These are phyloP conservation scores for Neospermospora avenae DNA, from an alignment of 2,329 filamentous ascomycete species.

Conservation along the genomic window DNA sequence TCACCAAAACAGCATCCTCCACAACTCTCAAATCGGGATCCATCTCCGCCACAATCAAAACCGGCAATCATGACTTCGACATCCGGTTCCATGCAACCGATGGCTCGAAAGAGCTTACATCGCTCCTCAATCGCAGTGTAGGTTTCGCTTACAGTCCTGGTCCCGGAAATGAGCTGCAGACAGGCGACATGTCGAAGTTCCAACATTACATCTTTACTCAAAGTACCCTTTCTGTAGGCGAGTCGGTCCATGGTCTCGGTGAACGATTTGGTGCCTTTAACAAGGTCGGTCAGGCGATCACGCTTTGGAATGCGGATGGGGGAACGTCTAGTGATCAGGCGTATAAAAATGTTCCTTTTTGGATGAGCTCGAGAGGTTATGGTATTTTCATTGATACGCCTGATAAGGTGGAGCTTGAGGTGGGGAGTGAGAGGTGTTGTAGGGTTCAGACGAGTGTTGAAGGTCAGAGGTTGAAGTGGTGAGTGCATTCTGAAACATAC, in stretches of 20 bases:
- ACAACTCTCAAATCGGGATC: conserved; percentile 50
- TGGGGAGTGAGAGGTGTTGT: conserved; percentile 70
- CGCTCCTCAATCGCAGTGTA: conserved; percentile 52
- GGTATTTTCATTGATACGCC: conserved; percentile 72
- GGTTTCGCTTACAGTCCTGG: conserved; percentile 55
- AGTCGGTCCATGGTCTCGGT: conserved; percentile 70
- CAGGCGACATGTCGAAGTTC: conserved; percentile 50
- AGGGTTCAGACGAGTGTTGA: conserved; percentile 67
- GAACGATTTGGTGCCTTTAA: conserved; percentile 75
- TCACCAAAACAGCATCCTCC: conserved; percentile 42
- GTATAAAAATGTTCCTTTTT: conserved; percentile 71
- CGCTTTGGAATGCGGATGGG: conserved; percentile 62
- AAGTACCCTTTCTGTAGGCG: conserved; percentile 53
- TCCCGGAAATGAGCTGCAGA: conserved; percentile 49
- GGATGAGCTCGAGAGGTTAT: conserved; percentile 69
- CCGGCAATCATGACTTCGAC: conserved; percentile 49
- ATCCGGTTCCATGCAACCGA: conserved; percentile 53
- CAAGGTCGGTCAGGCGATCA: conserved; percentile 68
- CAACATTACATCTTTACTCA: conserved; percentile 56
- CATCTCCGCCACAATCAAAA: conserved; percentile 49
- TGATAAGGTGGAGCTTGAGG: conserved; percentile 66
- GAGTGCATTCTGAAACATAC: neutral
- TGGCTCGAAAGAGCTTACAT: conserved; percentile 50
- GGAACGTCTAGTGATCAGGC: conserved; percentile 68
- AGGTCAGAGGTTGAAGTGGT: conserved; percentile 67